Evolutionary conservation across 768 basidiomycete genomes (phyloP), one percentile per base, ranked within the genome.

Genomic region (Austroboletus eburneus): DNA sequence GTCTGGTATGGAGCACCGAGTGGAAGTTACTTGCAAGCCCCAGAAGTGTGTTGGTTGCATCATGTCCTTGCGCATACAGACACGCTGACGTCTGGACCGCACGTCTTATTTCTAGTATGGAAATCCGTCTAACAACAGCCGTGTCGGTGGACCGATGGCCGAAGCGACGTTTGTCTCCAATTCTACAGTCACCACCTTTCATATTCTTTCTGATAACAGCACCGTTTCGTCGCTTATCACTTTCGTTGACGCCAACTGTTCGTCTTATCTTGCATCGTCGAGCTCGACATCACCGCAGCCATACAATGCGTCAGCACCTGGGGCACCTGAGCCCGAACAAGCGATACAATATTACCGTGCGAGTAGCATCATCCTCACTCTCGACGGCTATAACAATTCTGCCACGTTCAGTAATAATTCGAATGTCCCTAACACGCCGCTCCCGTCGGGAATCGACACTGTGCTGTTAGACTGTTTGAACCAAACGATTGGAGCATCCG

Each of bases 311-410:
- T 61, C 62, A 16, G 54, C 52, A 18, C 51, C 65, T 3, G 52
- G 53, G 3, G 52, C 48, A 2, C 68, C 70, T 12, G 57, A 58
- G 32, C 78, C 82, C 0, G 77, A 80, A 53, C 75, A 83, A 55
- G 75, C 72, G 0, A 54, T 85, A n/a, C 78, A 85, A 48, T 87
- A 86, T 60, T 87, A 81, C 56, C 80, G 84, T 24, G 77, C 80
- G 2, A 82, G 81, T 56, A 82, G 75, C 37, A 72, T 83, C 30
- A 77, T 74, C 2, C 68, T 86, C 21, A 75, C 80, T 1, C 66
- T 85, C 3, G 78, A 86, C 44, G 79, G 79, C 1, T 85, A 86
- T 58, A 85, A 86, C 55, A 76, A 86, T 50, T 79, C 80, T 0
- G 78, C 72, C 6, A 74, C 69, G 3, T 62, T 79, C 21, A 63